phyloP scores from a whole-genome alignment of 2,329 filamentous ascomycete genomes.

The Didymella pomorum region DNA sequence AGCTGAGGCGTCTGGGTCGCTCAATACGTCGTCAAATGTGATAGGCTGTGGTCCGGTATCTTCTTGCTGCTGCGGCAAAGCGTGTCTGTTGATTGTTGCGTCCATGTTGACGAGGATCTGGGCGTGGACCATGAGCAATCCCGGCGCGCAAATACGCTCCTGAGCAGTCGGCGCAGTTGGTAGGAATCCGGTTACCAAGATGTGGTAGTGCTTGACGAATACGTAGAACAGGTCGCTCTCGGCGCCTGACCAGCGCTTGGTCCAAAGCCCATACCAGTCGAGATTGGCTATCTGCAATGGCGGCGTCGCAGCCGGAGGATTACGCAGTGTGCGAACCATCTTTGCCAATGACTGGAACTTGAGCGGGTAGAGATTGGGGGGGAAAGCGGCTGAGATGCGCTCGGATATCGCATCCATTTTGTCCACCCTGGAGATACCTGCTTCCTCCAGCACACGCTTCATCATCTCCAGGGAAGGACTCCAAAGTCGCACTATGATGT shows the following conservation, averaged over 20 bases:
- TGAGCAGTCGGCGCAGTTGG: conserved; percentile 58
- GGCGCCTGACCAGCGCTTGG: conserved; percentile 82
- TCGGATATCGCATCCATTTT: conserved; percentile 60
- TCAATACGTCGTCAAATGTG: conserved; percentile 73
- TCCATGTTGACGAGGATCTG: conserved; percentile 83
- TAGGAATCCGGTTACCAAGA: conserved; percentile 73
- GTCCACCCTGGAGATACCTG: conserved; percentile 67
- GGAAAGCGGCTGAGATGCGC: conserved; percentile 74
- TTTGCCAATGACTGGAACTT: conserved; percentile 69
- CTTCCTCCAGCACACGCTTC: conserved; percentile 74
- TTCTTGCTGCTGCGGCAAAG: conserved; percentile 49
- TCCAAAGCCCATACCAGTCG: conserved; percentile 86
- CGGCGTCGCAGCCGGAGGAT: conserved; percentile 64
- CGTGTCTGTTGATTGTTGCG: conserved; percentile 80
- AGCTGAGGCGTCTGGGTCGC: conserved; percentile 70
- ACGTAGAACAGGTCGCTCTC: conserved; percentile 93
- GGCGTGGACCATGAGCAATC: conserved; percentile 80
- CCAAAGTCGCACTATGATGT: conserved; percentile 85
- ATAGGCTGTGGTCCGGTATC: conserved; percentile 58
- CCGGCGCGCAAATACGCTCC: conserved; percentile 74
- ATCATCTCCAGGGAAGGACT: conserved; percentile 72
- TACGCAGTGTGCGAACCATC: conserved; percentile 67
- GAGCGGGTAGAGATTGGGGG: conserved; percentile 68
- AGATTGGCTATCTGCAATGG: conserved; percentile 75
- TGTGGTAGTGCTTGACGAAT: conserved; percentile 87